Evolutionary conservation across 2,329 filamentous ascomycete species (phyloP), one percentile per base, ranked within the genome.

Genomic region (Colletotrichum lindemuthianum): DNA sequence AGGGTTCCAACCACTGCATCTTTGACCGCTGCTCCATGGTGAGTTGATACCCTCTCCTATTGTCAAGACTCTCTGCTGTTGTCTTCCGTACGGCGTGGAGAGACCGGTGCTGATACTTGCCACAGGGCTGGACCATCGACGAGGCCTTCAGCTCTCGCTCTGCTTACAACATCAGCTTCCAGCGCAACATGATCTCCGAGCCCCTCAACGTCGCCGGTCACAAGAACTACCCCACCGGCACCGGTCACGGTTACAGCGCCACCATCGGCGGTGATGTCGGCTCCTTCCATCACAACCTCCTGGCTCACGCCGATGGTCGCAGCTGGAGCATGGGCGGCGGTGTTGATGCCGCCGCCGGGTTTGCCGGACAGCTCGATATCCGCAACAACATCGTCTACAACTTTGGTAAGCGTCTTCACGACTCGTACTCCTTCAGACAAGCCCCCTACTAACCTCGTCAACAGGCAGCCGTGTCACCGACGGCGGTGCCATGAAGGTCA

Each of bases 301-400:
- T 74, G 15, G 72, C 72, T 16, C 72, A 74, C 49, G 72, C 72
- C 16, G 68, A 73, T 56, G 71, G 73, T 24, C 72, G 77, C 51
- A 69, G 76, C 66, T 72, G 78, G 78, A 69, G 75, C 60, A 72
- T 78, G 72, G 72, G 72, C 60, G 67, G 77, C 44, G 66, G 79
- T 37, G 39, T 73, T 8, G 69, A 71, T 51, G 63, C 74, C 58
- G 55, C 72, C 60, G 68, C 75, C 11, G 66, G 60, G 13, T 76
- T 77, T 48, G 70, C 71, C 9, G 74, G 75, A 1, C 67, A 69
- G 15, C 67, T 77, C 1, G 75, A 76, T 48, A 73, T 76, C 7
- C 70, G 75, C 5, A 76, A 77, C 64, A 76, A 77, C 45, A 73
- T 77, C 13, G 74, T 76, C 1, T 76, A 77, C 64, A 76, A 77